These are phyloP conservation scores for Leptographium radiaticola DNA, from an alignment of 2,329 filamentous ascomycete genomes.

Conservation along the genomic window DNA sequence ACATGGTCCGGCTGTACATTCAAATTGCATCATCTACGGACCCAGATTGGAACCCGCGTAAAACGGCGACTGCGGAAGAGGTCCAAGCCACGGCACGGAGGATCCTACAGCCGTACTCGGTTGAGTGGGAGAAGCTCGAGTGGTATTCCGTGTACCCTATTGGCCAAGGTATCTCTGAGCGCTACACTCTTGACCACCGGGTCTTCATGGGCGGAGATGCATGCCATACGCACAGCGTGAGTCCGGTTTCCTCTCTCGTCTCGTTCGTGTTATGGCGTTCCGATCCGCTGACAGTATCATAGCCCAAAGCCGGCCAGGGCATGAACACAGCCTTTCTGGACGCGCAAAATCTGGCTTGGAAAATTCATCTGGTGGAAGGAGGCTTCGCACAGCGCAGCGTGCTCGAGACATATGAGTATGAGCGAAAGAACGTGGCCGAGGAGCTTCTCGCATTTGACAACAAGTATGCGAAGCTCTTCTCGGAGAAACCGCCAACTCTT, in stretches of 20 bases:
- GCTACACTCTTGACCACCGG: slow-evolving; percentile 52
- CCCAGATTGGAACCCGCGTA: slow-evolving; percentile 46
- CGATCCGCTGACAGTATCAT: background rate
- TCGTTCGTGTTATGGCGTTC: background rate
- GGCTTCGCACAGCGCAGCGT: slow-evolving; percentile 66
- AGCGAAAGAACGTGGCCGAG: slow-evolving; percentile 76
- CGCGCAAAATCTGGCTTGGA: slow-evolving; percentile 87
- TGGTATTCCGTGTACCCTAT: slow-evolving; percentile 72
- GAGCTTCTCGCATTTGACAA: slow-evolving; percentile 77
- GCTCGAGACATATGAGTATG: slow-evolving; percentile 73
- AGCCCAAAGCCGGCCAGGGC: slow-evolving; percentile 62
- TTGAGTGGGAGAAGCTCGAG: slow-evolving; percentile 54
- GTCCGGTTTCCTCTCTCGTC: slow-evolving; percentile 15
- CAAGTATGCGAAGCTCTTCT: slow-evolving; percentile 83
- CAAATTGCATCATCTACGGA: slow-evolving; percentile 52
- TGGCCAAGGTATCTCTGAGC: slow-evolving; percentile 58
- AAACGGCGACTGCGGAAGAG: slow-evolving; percentile 47
- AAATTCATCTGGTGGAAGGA: slow-evolving; percentile 79
- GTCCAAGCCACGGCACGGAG: slow-evolving; percentile 53
- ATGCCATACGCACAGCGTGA: slow-evolving; percentile 65
- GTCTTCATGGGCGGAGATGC: slow-evolving; percentile 67
- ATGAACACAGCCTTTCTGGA: slow-evolving; percentile 75
- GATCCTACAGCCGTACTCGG: slow-evolving; percentile 53
- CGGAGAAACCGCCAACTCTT: slow-evolving; percentile 58
- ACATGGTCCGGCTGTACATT: slow-evolving; percentile 57